phyloP scores from a whole-genome alignment of 2,329 filamentous ascomycete species.

The Cercospora zeina region DNA sequence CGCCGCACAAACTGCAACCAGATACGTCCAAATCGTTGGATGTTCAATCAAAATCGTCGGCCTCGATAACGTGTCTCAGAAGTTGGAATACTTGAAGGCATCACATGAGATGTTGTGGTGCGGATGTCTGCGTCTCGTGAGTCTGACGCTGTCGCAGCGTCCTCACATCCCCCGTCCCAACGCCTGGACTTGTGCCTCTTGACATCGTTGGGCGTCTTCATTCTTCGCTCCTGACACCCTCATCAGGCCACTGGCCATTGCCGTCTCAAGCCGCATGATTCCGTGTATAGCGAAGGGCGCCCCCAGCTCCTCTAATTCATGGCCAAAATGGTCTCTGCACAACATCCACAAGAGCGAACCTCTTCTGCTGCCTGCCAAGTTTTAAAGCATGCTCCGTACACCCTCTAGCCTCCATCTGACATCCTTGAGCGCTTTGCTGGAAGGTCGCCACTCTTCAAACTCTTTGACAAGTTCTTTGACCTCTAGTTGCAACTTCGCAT shows the following conservation, averaged over 20 bases:
- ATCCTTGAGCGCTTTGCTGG: conserved; percentile 87
- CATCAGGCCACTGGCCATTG: neutral
- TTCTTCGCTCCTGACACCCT: neutral
- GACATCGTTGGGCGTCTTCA: neutral
- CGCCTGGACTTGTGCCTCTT: too few species aligned
- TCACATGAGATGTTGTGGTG: neutral
- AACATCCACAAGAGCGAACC: neutral
- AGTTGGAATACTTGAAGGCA: neutral
- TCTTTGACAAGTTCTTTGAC: conserved; percentile 76
- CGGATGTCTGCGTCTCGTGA: too few species aligned
- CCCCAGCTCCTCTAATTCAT: neutral
- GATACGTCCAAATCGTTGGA: neutral
- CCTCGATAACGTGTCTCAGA: neutral
- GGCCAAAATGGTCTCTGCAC: neutral
- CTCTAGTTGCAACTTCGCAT: conserved; percentile 65
- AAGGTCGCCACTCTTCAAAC: conserved; percentile 92
- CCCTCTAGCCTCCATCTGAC: conserved; percentile 93
- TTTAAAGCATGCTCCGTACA: conserved; percentile 75
- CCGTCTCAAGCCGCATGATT: neutral
- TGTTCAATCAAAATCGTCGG: neutral
- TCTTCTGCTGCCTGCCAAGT: neutral
- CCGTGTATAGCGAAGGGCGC: neutral
- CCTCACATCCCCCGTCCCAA: too few species aligned
- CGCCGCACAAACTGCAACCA: neutral
- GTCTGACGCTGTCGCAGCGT: too few species aligned